Conservation (phyloP, 208 protist genomes). For the Acanthamoeba sp. region DNA sequence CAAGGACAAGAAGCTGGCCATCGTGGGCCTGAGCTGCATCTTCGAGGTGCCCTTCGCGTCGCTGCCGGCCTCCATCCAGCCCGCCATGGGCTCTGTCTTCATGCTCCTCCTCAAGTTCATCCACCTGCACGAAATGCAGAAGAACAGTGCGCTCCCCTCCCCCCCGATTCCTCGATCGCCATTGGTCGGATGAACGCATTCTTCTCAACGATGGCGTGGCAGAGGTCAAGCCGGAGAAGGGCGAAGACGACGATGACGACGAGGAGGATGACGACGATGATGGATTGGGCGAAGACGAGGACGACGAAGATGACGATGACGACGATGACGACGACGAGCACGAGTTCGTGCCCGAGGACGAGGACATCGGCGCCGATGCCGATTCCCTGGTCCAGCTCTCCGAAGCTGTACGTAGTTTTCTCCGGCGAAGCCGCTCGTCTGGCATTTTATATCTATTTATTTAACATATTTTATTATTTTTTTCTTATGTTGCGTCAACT, state of each 20-base stretch:
- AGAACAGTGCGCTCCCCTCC: neutral
- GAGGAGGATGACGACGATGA: neutral
- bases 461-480: no score
- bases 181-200: no score
- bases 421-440: no score
- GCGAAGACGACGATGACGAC: conserved; percentile 8
- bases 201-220: neutral
- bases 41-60: conserved; percentile 8
- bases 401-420: neutral
- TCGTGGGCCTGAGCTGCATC: conserved; percentile 24
- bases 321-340: neutral
- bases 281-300: neutral
- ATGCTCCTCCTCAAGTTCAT: conserved; percentile 44
- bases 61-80: conserved; percentile 17
- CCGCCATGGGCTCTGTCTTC: conserved; percentile 2
- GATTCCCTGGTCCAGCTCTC: neutral
- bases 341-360: neutral
- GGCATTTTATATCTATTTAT: no score
- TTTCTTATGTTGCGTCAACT: neutral
- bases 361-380: neutral
- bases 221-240: neutral
- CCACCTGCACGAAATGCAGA: conserved; percentile 39
- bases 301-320: neutral
- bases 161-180: no score
- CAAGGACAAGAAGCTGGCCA: conserved; percentile 65